A percentile compares a stretch with the other conserved stretches of the same genome.
These are phyloP conservation scores for Dendrobium nobile DNA, from an alignment of 106 monocot genomes.

Conservation along the genomic window DNA sequence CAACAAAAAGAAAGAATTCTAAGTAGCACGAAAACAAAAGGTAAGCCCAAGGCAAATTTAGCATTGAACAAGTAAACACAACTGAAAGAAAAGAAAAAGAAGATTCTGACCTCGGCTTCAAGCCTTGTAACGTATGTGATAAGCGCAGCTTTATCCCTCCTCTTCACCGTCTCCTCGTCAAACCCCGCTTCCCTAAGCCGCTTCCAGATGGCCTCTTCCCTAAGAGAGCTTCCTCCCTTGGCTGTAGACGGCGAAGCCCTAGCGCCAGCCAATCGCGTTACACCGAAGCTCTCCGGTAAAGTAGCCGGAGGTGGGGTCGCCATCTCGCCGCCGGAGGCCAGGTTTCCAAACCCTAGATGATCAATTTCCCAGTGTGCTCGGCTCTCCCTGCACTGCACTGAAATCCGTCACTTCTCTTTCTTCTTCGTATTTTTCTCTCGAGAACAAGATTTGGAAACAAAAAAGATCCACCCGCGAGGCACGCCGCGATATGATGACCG, in stretches of 20 bases:
- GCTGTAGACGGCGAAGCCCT: constrained; percentile 13
- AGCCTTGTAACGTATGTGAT: constrained; percentile 73
- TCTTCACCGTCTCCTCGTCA: constrained; percentile 72
- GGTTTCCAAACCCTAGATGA: constrained; percentile 19
- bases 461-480: constrained; percentile 6
- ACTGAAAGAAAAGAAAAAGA: not conserved
- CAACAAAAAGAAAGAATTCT: not conserved
- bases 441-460: not conserved
- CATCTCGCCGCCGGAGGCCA: constrained; percentile 12
- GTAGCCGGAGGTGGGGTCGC: constrained; percentile 19
- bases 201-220: constrained; percentile 82
- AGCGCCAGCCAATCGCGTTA: not conserved
- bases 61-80: not conserved
- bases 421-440: too few species aligned
- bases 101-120: constrained; percentile 55
- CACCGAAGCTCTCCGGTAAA: not conserved
- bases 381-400: not conserved
- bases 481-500: constrained; percentile 2
- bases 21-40: not conserved
- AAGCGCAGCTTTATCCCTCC: constrained; percentile 81
- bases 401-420: not conserved
- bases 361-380: not conserved
- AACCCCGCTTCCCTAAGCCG: constrained; percentile 73
- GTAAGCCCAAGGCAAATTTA: not conserved
- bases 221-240: not conserved